Conservation (phyloP, 352 stramenopile genomes). For the Labyrinthula sp. region DNA sequence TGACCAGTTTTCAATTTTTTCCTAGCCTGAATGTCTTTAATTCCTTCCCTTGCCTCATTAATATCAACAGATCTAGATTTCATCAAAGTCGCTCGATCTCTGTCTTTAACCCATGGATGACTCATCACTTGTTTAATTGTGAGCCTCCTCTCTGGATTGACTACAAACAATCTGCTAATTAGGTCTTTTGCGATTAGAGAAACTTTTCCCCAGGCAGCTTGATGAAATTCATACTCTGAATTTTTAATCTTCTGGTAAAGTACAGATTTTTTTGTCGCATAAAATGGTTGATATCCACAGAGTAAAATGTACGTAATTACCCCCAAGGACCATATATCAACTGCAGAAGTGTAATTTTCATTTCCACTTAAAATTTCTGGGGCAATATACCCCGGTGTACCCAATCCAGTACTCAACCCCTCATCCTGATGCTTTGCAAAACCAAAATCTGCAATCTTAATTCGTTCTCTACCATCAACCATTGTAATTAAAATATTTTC, state of each 20-base stretch:
- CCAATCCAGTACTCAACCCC: constrained; percentile 60
- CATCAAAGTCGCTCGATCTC: no score
- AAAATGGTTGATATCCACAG: constrained; percentile 61
- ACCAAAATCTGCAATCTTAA: constrained; percentile 66
- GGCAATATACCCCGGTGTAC: constrained; percentile 45
- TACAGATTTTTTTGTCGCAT: constrained; percentile 57
- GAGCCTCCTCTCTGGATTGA: constrained; percentile 6
- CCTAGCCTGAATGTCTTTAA: no score
- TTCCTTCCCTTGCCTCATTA: no score
- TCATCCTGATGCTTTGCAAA: constrained; percentile 57
- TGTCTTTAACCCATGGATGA: constrained; percentile 13
- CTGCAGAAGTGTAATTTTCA: constrained; percentile 43
- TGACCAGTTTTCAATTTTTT: no score
- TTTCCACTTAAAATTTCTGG: constrained; percentile 55
- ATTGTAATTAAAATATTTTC: constrained; percentile 69
- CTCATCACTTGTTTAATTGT: not conserved
- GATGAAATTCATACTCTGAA: constrained; percentile 16
- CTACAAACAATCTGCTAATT: constrained; percentile 5
- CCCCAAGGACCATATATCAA: constrained; percentile 59
- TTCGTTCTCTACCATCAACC: constrained; percentile 50
- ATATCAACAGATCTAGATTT: no score
- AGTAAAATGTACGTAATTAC: constrained; percentile 67
- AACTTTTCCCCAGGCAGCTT: constrained; percentile 21
- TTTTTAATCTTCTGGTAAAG: constrained; percentile 41
- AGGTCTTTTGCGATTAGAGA: constrained; percentile 6